Conservation (phyloP, 257 asterid species). For the Solanum peruvianum region DNA sequence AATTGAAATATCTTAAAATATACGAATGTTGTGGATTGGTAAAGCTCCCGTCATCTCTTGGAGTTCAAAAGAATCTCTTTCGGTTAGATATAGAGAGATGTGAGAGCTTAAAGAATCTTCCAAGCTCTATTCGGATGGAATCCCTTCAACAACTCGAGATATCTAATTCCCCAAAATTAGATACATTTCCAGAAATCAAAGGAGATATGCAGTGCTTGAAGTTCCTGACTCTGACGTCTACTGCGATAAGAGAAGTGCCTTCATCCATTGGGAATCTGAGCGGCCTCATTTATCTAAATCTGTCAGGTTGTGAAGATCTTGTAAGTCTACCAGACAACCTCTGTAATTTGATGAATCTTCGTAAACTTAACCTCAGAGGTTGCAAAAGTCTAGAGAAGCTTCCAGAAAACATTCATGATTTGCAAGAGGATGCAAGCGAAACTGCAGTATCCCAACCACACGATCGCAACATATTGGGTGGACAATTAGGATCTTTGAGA, state of each 20-base stretch:
- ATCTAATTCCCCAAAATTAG: no score
- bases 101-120: no score
- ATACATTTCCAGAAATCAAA: no score
- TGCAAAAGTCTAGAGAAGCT: no score
- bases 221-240: fast-evolving
- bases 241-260: neutral
- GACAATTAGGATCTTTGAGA: neutral
- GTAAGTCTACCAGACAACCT: no score
- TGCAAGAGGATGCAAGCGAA: no score
- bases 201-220: neutral
- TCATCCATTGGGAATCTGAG: neutral
- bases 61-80: no score
- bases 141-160: fast-evolving
- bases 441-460: neutral
- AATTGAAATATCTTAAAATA: fast-evolving
- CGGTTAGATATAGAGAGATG: fast-evolving
- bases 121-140: no score
- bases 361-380: fast-evolving
- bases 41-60: no score
- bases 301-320: neutral
- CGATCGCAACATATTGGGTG: neutral
- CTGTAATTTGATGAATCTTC: no score
- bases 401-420: no score
- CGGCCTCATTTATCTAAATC: fast-evolving
- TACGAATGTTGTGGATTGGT: neutral